Conservation (phyloP, 805 yeast genomes). For the Maudiozyma barnettii region DNA sequence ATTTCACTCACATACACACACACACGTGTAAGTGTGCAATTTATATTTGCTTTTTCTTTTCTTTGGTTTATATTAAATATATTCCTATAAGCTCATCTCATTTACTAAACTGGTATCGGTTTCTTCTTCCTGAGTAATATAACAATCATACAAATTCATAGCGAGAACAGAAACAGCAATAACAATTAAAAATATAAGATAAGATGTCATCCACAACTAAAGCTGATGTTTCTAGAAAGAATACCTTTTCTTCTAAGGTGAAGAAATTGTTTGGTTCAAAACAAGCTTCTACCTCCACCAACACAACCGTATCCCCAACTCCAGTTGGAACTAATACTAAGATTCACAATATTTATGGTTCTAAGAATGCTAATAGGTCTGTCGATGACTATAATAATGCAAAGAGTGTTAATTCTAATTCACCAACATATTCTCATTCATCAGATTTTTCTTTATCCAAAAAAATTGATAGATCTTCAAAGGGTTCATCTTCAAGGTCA, state of each 20-base stretch:
- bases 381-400: background rate
- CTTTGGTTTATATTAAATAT: too few species aligned
- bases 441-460: conserved; percentile 4
- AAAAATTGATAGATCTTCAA: conserved; percentile 2
- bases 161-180: background rate
- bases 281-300: background rate
- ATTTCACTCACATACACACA: too few species aligned
- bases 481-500: conserved; percentile 1
- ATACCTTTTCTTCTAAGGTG: conserved; percentile 1
- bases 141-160: too few species aligned
- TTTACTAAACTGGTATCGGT: too few species aligned
- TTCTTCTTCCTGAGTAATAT: too few species aligned
- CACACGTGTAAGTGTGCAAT: too few species aligned
- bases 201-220: background rate
- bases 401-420: background rate
- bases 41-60: too few species aligned
- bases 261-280: conserved; percentile 2
- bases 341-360: background rate
- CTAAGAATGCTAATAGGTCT: background rate
- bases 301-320: too few species aligned
- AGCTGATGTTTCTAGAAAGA: conserved; percentile 1
- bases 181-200: background rate
- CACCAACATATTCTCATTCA: conserved; percentile 5
- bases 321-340: background rate
- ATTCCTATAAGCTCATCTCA: too few species aligned